Percentiles rank a stretch among this genome's conserved stretches.
Conservation (phyloP, 768 basidiomycete genomes). For the Hypholoma fasciculare region DNA sequence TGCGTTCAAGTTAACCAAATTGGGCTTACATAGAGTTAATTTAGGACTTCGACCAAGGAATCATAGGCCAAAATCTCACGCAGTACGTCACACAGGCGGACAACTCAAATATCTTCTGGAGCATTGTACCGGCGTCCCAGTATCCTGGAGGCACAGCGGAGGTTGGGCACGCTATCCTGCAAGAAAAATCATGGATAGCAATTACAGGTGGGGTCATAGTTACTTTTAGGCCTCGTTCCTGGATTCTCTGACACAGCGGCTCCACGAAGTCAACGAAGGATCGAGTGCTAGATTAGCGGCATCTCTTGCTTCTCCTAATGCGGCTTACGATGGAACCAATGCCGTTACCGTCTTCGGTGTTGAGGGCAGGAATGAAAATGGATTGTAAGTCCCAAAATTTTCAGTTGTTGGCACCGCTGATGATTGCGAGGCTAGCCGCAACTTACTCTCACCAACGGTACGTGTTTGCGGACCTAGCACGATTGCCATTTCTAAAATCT, state of each 20-base stretch:
- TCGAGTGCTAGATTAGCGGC: conserved; percentile 35
- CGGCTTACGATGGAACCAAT: conserved; percentile 44
- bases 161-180: conserved; percentile 40
- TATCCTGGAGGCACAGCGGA: conserved; percentile 46
- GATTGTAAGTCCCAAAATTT: conserved; percentile 42
- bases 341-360: conserved; percentile 49
- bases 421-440: conserved; percentile 26
- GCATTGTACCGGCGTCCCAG: conserved; percentile 32
- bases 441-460: conserved; percentile 31
- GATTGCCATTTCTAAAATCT: background rate
- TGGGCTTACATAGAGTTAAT: background rate
- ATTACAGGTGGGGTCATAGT: conserved; percentile 44
- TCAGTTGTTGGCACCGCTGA: too few relatives aligned
- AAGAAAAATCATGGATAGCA: conserved; percentile 56
- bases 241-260: background rate
- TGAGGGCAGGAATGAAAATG: conserved; percentile 58
- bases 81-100: conserved; percentile 33
- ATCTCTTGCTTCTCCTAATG: conserved; percentile 39
- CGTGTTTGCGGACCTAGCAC: background rate
- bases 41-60: conserved; percentile 62
- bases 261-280: conserved; percentile 37
- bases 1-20: background rate
- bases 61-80: conserved; percentile 48
- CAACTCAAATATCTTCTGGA: conserved; percentile 44
- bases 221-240: background rate